Evolutionary conservation across 2,329 filamentous ascomycete genomes (phyloP), one percentile per base, ranked within the genome.

Genomic region (Acephala macrosclerotiorum): DNA sequence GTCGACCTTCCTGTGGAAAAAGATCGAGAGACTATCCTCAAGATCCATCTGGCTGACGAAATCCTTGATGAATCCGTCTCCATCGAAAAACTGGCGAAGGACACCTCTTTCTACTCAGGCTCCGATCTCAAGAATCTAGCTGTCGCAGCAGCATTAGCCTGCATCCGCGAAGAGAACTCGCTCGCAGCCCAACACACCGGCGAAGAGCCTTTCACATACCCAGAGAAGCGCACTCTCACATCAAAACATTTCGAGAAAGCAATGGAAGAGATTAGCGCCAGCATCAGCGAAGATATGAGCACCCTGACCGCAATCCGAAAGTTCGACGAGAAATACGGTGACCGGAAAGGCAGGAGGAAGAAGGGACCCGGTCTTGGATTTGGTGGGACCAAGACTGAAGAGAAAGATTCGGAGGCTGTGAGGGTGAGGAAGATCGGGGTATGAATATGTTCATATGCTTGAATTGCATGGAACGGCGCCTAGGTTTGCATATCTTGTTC

Each of bases 291-390:
- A 78, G 94, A 99, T 75, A 98, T 97, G 95, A 84, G 88, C 58
- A 93, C 89, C 36, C 82, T 99, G 68, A 87, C 88, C 70, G 92
- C 92, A 14, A 97, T 99, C 73, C 87, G 93, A 73, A 96, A 96
- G 79, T 99, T 98, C 75, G 96, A 99, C 76, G 93, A 97, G 80
- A 91, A 95, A 77, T 99, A 94, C 77, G 95, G 96, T 29, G 94
- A 97, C 76, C 86, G 90, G 40, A 90, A 88, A 74, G 87, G 87
- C 71, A 85, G 87, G 75, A 87, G 86, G 76, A 89, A 86, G 78
- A 87, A 80, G 73, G 78, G 78, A 63, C 81, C 80, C 66, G 78
- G 76, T 7, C 86, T 91, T 79, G 89, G 89, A 0, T 91, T 91
- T 73, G 87, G 81, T 2, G 75, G 74, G 4, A 74, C 74, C 0